Conservation (phyloP, 2,329 filamentous ascomycete species). For the Calonectria hawksworthii region DNA sequence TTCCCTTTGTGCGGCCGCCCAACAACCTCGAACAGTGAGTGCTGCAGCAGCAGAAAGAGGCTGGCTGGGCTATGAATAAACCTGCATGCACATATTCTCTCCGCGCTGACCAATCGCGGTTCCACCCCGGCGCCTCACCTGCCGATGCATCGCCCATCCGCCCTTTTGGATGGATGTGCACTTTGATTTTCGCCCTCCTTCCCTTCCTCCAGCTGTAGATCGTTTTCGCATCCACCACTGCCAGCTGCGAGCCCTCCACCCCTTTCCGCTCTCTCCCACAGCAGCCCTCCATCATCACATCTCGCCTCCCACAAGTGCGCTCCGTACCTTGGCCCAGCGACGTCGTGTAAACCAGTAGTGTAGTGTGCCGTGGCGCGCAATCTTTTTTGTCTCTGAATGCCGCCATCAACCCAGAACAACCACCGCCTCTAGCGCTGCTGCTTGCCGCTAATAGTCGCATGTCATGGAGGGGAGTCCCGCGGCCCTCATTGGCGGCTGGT, state of each 20-base stretch:
- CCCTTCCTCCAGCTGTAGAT: background rate
- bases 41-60: background rate
- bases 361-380: background rate
- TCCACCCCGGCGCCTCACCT: background rate
- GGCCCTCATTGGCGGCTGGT: slow-evolving; percentile 35
- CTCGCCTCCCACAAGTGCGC: background rate
- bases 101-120: background rate
- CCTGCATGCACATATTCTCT: background rate
- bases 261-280: too few species aligned
- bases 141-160: background rate
- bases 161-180: background rate
- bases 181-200: background rate
- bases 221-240: background rate
- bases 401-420: background rate
- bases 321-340: background rate
- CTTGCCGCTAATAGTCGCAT: slow-evolving; percentile 37
- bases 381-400: slow-evolving; percentile 8
- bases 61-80: slow-evolving; percentile 9
- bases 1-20: background rate
- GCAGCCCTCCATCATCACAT: background rate
- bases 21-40: background rate
- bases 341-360: background rate
- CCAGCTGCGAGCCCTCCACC: background rate
- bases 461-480: slow-evolving; percentile 16
- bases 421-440: slow-evolving; percentile 27